Percentiles rank a stretch among this genome's conserved stretches.
Conservation (phyloP, 768 basidiomycete species). For the Suillus subaureus region DNA sequence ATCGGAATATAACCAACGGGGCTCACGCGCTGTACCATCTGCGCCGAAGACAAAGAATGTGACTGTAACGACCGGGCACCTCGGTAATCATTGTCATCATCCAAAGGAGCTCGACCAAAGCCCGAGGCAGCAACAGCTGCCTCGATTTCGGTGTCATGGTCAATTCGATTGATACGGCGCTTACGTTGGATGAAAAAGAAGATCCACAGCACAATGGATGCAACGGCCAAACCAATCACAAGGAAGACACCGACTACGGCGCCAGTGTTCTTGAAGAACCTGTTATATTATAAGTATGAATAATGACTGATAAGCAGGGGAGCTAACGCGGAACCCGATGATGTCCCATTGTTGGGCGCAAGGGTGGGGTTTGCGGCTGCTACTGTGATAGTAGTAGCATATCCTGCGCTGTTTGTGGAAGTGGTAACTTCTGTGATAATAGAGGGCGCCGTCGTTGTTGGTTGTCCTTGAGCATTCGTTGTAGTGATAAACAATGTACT, state of each 20-base stretch:
- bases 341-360: slow-evolving; percentile 45
- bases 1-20: slow-evolving; percentile 16
- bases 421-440: slow-evolving; percentile 58
- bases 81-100: slow-evolving; percentile 60
- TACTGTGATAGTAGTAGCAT: slow-evolving; percentile 59
- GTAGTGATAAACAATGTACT: slow-evolving; percentile 56
- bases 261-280: slow-evolving; percentile 87
- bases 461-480: slow-evolving; percentile 57
- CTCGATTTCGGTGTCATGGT: slow-evolving; percentile 72
- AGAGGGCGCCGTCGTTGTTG: slow-evolving; percentile 53
- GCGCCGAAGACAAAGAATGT: slow-evolving; percentile 26
- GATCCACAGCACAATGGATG: slow-evolving; percentile 67
- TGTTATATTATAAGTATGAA: slow-evolving; percentile 30
- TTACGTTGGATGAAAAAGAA: slow-evolving; percentile 72
- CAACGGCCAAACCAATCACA: slow-evolving; percentile 81
- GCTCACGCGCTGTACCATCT: slow-evolving; percentile 44
- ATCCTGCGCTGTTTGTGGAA: slow-evolving; percentile 56
- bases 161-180: slow-evolving; percentile 58
- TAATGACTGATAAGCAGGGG: background rate
- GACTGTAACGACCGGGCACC: slow-evolving; percentile 22
- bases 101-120: slow-evolving; percentile 64
- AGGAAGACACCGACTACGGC: slow-evolving; percentile 93
- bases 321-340: slow-evolving; percentile 54
- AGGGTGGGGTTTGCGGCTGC: slow-evolving; percentile 74
- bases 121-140: slow-evolving; percentile 74